phyloP scores from a whole-genome alignment of 306 rosid species.

The Prunus padus region DNA sequence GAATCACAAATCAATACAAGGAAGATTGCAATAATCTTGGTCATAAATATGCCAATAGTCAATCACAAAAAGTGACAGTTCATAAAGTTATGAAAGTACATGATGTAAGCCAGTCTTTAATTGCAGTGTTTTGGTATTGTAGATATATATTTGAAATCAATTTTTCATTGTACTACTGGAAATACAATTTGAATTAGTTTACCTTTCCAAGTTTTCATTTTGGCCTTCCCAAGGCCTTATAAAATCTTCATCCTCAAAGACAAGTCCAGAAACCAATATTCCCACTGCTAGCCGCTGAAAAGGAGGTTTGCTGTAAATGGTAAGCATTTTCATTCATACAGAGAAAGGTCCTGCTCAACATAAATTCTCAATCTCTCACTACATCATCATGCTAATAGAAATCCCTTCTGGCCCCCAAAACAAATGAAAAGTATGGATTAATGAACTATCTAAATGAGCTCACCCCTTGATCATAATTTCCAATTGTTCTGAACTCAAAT shows the following conservation, averaged over 20 bases:
- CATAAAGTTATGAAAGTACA: too few species aligned
- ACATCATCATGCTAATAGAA: neutral
- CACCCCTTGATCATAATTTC: conserved; percentile 44
- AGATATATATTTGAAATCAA: too few species aligned
- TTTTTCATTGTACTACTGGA: neutral
- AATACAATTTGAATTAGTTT: conserved; percentile 15
- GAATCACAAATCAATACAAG: neutral
- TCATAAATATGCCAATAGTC: neutral
- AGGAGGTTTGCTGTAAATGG: conserved; percentile 21
- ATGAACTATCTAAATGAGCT: conserved; percentile 29
- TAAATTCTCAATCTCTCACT: neutral
- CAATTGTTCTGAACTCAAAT: conserved; percentile 49
- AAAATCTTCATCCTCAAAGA: conserved; percentile 54
- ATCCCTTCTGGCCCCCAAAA: neutral
- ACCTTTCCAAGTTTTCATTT: conserved; percentile 54
- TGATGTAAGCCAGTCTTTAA: too few species aligned
- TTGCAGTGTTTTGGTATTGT: too few species aligned
- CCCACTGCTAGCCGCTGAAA: conserved; percentile 62
- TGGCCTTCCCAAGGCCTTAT: conserved; percentile 59
- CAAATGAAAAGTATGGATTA: neutral
- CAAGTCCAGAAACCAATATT: conserved; percentile 66
- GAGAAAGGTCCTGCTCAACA: neutral
- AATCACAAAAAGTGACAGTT: neutral
- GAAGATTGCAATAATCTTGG: neutral
- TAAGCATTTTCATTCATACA: conserved; percentile 7